A percentile compares a stretch with the other conserved stretches of the same genome.
Conservation (phyloP, 163 green algal genomes). For the Prototheca wickerhamii region DNA sequence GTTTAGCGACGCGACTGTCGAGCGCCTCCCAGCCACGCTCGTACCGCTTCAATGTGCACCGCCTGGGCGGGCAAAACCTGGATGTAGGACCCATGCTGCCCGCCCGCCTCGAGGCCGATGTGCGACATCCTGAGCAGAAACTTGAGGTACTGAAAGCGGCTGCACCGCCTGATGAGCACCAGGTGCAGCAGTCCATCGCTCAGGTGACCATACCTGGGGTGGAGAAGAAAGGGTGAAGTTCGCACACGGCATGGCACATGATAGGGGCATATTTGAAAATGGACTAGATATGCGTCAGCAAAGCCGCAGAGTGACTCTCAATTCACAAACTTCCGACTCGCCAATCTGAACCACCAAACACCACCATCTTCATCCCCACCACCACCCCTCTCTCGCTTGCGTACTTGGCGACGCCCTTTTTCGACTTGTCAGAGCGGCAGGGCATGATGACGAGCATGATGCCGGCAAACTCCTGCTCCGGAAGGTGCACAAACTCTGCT, state of each 20-base stretch:
- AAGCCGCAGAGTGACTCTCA: background rate
- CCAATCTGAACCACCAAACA: background rate
- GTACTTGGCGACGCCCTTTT: conserved; percentile 44
- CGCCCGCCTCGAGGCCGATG: conserved; percentile 31
- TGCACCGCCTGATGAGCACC: conserved; percentile 59
- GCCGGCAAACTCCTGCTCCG: conserved; percentile 45
- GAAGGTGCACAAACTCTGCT: background rate
- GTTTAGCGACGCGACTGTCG: background rate
- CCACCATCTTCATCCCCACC: background rate
- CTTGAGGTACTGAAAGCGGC: conserved; percentile 46
- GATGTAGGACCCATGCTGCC: conserved; percentile 23
- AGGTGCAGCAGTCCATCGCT: conserved; percentile 67
- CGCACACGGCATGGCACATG: too few relatives aligned
- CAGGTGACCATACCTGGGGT: conserved; percentile 41
- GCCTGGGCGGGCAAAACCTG: conserved; percentile 34
- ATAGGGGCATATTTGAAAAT: background rate
- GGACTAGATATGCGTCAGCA: background rate
- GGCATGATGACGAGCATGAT: conserved; percentile 69
- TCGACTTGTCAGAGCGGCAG: conserved; percentile 68
- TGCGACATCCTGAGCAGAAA: conserved; percentile 53
- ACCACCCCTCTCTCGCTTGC: background rate
- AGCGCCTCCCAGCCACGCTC: background rate
- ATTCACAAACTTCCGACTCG: background rate
- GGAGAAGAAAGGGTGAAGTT: background rate
- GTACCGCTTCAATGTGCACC: conserved; percentile 12